Evolutionary conservation across 2,329 filamentous ascomycete species (phyloP).

Genomic region (Paracorniculantispora psalliotae): DNA sequence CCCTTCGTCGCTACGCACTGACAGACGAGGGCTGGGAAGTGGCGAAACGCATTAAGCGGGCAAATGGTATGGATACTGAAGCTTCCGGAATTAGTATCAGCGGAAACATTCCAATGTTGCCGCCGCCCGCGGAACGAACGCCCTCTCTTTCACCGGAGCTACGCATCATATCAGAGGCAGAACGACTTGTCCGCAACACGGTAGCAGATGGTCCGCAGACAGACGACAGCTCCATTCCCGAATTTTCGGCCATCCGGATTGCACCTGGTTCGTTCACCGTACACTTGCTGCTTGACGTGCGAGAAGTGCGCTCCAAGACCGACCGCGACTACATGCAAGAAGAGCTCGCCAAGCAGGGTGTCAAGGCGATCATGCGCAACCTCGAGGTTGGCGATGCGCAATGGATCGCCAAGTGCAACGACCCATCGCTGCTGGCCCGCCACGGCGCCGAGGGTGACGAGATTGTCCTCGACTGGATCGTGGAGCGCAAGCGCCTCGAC

Average conservation of each 20-base stretch:
- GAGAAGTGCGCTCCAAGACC: conserved; percentile 67
- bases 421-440: conserved; percentile 49
- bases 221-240: conserved; percentile 31
- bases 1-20: conserved; percentile 61
- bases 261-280: conserved; percentile 64
- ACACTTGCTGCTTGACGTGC: conserved; percentile 66
- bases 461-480: conserved; percentile 72
- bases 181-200: not conserved
- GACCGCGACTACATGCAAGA: conserved; percentile 75
- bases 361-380: conserved; percentile 60
- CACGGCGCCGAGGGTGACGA: conserved; percentile 62
- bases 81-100: conserved; percentile 14
- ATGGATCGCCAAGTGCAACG: conserved; percentile 71
- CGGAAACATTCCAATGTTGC: conserved; percentile 4
- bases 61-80: conserved; percentile 32
- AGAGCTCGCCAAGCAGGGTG: conserved; percentile 61
- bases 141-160: conserved; percentile 19
- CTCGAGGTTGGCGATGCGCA: conserved; percentile 71
- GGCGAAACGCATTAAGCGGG: conserved; percentile 57
- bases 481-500: conserved; percentile 75
- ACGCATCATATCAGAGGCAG: conserved; percentile 11
- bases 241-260: conserved; percentile 56
- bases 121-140: conserved; percentile 8
- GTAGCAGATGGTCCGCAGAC: conserved; percentile 8
- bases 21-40: conserved; percentile 77